These are phyloP conservation scores for Hymenoscyphus albidus DNA, from an alignment of 2,329 filamentous ascomycete genomes.

Conservation along the genomic window DNA sequence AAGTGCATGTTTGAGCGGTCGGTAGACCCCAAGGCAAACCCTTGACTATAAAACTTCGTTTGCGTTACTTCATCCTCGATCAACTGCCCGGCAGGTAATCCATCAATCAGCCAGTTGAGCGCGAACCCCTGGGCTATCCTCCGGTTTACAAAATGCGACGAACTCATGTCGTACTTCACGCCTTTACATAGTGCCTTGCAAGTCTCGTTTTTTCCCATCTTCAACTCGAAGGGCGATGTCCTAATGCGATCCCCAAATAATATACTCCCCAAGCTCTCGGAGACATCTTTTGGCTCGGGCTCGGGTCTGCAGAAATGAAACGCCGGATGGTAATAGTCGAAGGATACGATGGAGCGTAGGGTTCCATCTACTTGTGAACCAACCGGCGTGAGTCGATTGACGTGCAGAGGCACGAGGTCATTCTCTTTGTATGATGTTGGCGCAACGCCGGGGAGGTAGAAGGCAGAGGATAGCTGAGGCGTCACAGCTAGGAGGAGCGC, in stretches of 20 bases:
- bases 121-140: slow-evolving; percentile 84
- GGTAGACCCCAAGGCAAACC: slow-evolving; percentile 73
- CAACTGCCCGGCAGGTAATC: slow-evolving; percentile 82
- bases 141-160: slow-evolving; percentile 75
- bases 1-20: slow-evolving; percentile 57
- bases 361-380: slow-evolving; percentile 73
- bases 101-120: slow-evolving; percentile 93
- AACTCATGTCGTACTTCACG: slow-evolving; percentile 60
- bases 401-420: slow-evolving; percentile 79
- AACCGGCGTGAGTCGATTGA: slow-evolving; percentile 88
- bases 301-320: slow-evolving; percentile 87
- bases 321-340: slow-evolving; percentile 87
- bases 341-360: slow-evolving; percentile 88
- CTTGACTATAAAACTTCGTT: slow-evolving; percentile 82
- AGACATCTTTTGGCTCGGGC: slow-evolving; percentile 71
- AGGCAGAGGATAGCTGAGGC: slow-evolving; percentile 62
- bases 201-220: slow-evolving; percentile 81
- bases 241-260: slow-evolving; percentile 95
- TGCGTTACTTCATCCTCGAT: slow-evolving; percentile 72
- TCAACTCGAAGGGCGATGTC: slow-evolving; percentile 88
- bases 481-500: slow-evolving; percentile 45
- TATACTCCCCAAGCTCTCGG: slow-evolving; percentile 92
- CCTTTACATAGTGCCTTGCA: slow-evolving; percentile 77
- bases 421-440: slow-evolving; percentile 84
- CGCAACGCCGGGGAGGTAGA: slow-evolving; percentile 94